Base-by-base conservation (phyloP, 1,139 yeast species). In the Geotrichum siamense region DNA sequence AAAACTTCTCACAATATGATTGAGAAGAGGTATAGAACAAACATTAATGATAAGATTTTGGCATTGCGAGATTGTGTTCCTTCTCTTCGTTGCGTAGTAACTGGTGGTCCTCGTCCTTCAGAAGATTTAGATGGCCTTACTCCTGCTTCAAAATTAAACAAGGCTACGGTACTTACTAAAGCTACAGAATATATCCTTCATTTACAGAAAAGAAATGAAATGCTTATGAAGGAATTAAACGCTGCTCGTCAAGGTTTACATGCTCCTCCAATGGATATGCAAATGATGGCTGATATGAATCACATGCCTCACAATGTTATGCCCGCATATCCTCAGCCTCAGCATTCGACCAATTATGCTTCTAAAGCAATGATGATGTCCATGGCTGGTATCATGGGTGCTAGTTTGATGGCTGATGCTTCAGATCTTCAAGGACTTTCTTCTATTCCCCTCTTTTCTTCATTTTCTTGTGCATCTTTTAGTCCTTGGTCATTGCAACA, bases 101-200 rank as follows among this genome's bases (percentile, higher is more conserved):
- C 53, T 30, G 59, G 60, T 28, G 54, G 54, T 27, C 69, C 68
- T 6, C 37, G 26, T 12, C 65, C 59, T 10, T 64, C 63, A 20
- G 69, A 63, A 35, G 70, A 80, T 51, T 67, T 87, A 51, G 96
- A 86, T 55, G 96, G 96, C 1, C 71, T 87, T 47, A 74, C 80
- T n/a, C 96, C 96, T 0, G 94, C 96, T 2, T 69, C 77, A 43
- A 86, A 85, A 59, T 71, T 87, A 53, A 87, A 86, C 65, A 89
- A 89, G 62, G 96, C 96, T 5, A 81, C 86, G 41, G 87, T 89
- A 23, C 71, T 89, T 51, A 75, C 86, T 41, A 85, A 87, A 60
- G 95, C 96, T 3, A 83, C 93, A 2, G 96, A 87, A 62, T 89
- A 87, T 58, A 87, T 89, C 55, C 73, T 75, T 54, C 95, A 87